Conservation (phyloP, 2,329 filamentous ascomycete species). For the Pseudocercospora fijiensis region DNA sequence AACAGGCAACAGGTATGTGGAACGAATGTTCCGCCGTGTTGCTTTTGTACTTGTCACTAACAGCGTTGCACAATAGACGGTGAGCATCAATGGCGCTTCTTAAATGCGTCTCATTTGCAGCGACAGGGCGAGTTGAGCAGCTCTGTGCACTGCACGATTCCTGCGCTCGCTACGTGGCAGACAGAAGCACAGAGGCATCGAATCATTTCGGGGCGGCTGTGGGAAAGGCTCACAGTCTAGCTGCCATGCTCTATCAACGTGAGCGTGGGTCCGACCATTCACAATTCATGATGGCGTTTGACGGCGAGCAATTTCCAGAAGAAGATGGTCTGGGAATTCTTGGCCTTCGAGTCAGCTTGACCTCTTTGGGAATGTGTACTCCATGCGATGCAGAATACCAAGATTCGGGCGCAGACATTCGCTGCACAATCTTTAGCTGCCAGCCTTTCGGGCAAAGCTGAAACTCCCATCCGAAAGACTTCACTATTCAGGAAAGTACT, state of each 20-base stretch:
- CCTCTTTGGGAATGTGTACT: constrained; percentile 3
- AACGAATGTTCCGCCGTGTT: not conserved
- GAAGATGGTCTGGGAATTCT: not conserved
- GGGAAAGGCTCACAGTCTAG: not conserved
- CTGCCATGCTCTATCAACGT: not conserved
- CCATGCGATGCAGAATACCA: not conserved
- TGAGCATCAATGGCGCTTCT: constrained; percentile 1
- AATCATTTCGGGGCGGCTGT: not conserved
- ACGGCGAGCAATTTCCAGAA: constrained; percentile 4
- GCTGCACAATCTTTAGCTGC: not conserved
- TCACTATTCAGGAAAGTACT: not conserved
- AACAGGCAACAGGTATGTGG: not conserved
- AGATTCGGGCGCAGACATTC: not conserved
- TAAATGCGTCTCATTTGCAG: not conserved
- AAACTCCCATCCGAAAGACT: not conserved
- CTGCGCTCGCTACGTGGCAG: not conserved
- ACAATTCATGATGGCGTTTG: constrained; percentile 1
- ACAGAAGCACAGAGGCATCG: not conserved
- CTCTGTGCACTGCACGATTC: not conserved
- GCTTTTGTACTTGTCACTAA: not conserved
- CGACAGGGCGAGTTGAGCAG: not conserved
- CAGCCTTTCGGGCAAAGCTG: not conserved
- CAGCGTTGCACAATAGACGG: not conserved
- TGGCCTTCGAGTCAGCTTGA: constrained; percentile 2
- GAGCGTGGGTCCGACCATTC: not conserved